Evolutionary conservation across 768 basidiomycete genomes (phyloP).

Genomic region (Trametes gibbosa): DNA sequence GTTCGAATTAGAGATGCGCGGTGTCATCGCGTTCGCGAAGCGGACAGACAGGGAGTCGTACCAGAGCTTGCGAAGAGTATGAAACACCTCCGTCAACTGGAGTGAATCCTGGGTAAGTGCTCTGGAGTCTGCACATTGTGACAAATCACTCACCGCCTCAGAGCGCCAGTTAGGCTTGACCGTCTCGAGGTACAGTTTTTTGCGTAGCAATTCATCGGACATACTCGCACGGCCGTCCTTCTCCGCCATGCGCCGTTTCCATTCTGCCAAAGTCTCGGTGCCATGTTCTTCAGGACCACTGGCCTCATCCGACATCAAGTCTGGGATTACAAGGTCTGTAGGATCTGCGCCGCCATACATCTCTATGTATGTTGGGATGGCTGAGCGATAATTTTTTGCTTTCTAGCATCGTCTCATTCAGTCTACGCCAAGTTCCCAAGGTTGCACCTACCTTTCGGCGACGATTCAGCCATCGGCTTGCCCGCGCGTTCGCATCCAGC

Average conservation of each 20-base stretch:
- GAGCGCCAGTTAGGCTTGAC: neutral
- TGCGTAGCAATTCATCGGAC: neutral
- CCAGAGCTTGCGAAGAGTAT: neutral
- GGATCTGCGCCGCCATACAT: neutral
- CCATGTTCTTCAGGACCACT: neutral
- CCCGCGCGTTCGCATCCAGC: neutral
- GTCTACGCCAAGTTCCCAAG: neutral
- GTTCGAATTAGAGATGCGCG: neutral
- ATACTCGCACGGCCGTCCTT: neutral
- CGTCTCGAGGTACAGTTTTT: neutral
- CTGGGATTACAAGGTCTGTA: neutral
- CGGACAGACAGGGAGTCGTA: neutral
- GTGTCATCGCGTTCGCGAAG: neutral
- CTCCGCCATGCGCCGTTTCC: neutral
- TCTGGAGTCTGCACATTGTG: too few species aligned
- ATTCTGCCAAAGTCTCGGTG: neutral
- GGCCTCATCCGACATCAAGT: neutral
- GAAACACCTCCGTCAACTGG: too few species aligned
- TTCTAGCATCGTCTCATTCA: neutral
- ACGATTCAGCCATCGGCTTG: neutral
- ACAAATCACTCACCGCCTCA: too few species aligned
- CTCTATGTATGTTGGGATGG: neutral
- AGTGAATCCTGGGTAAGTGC: too few species aligned
- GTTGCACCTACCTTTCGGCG: neutral
- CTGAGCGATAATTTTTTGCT: neutral